Base-by-base conservation (phyloP, 495 filamentous ascomycete genomes). In the Penicillium cosmopolitanum region DNA sequence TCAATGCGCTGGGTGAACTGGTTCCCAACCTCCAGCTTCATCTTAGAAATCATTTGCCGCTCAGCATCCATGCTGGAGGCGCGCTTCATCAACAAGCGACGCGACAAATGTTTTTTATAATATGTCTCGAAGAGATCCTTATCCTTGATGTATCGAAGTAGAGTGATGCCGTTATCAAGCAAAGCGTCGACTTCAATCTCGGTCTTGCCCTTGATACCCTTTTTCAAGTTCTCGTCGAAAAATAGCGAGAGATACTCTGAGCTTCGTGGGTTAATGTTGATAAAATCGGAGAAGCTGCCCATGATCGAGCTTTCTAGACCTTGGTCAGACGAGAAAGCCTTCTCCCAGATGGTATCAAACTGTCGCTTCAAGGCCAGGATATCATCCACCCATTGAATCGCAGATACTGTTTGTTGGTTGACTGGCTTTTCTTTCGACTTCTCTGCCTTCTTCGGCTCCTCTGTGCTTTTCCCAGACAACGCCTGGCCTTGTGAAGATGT, bases 121-220 rank as follows among this genome's bases (percentile, higher is more conserved):
- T 99, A 98, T 2, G 90, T 82, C 72, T 99, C 96, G 58, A 98
- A 99, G 64, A 96, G 85, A 71, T 98, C 96, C 73, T 96, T 94
- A 62, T 97, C 94, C 33, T 85, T 81, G 42, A 99, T 80, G 53
- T 96, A 96, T 31, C 92, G 85, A 33, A 99, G 76, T 4, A 98
- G 80, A 0, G 85, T 87, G 58, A 96, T 94, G 12, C 93, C 93
- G 66, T 96, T 96, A 51, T 97, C 93, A 6, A 99, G 80, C 6
- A 96, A 83, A 10, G 70, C 65, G 66, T 99, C 95, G n/a, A 97
- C 84, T 65, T 98, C 95, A 12, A 72, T 82, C 55, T 98, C 95
- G 0, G 91, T 94, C 81, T 96, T 96, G 54, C 89, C 92, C 73
- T 91, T 95, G 68, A 96, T 87, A 4, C 93, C 93, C 57, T 93